Evolutionary conservation across 352 stramenopile species (phyloP).

Genomic region (Globisporangium emineosum): DNA sequence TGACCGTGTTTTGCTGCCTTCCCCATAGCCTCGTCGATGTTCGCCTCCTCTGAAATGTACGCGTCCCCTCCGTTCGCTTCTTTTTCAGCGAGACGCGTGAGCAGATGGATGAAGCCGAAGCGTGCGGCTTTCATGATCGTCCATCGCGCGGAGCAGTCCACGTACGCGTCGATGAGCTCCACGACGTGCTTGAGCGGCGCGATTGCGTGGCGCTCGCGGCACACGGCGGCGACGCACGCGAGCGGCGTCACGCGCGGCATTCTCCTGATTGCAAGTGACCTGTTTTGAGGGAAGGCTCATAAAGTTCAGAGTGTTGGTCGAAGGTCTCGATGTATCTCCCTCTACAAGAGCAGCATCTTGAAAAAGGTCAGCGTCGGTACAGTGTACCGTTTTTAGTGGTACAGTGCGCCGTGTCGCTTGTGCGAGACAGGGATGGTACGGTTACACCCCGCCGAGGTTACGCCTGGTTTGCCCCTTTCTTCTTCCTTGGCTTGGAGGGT

Average conservation of each 20-base stretch:
- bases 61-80: slow-evolving; percentile 9
- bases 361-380: slow-evolving; percentile 7
- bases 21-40: slow-evolving; percentile 36
- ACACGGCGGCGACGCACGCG: slow-evolving; percentile 22
- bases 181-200: slow-evolving; percentile 39
- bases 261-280: too few relatives aligned
- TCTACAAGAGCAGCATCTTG: slow-evolving; percentile 3
- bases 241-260: slow-evolving; percentile 10
- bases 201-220: slow-evolving; percentile 14
- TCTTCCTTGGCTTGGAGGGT: slow-evolving; percentile 2
- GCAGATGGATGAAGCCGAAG: slow-evolving; percentile 36
- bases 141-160: slow-evolving; percentile 37
- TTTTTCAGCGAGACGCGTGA: slow-evolving; percentile 30
- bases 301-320: background rate
- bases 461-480: background rate
- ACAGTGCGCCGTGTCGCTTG: background rate
- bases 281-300: too few relatives aligned
- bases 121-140: slow-evolving; percentile 36
- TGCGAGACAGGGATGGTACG: background rate
- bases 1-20: slow-evolving; percentile 35
- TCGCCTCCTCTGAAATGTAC: slow-evolving; percentile 19
- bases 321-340: background rate
- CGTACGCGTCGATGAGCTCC: slow-evolving; percentile 29
- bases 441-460: background rate
- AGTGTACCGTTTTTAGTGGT: background rate